phyloP scores from a whole-genome alignment of 2,329 filamentous ascomycete genomes.

The Epichloe elymi region DNA sequence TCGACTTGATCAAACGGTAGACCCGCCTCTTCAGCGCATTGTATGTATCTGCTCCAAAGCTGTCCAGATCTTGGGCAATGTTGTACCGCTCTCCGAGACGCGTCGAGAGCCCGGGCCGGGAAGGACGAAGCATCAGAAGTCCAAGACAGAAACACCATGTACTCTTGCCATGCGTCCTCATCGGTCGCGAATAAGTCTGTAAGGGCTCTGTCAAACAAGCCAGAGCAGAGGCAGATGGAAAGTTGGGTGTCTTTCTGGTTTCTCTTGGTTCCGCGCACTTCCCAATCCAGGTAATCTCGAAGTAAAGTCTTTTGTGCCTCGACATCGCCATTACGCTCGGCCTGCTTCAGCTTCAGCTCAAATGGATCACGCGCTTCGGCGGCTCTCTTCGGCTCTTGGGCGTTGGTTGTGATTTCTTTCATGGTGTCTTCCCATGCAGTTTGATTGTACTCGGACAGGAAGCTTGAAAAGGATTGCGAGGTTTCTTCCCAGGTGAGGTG shows the following conservation, averaged over 20 bases:
- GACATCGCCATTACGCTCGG: constrained; percentile 40
- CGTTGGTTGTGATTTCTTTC: constrained; percentile 50
- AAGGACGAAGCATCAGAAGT: constrained; percentile 25
- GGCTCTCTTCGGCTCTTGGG: constrained; percentile 52
- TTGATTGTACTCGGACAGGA: constrained; percentile 59
- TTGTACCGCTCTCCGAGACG: constrained; percentile 68
- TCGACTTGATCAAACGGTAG: constrained; percentile 71
- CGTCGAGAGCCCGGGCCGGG: constrained; percentile 42
- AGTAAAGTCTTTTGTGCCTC: constrained; percentile 39
- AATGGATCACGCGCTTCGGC: constrained; percentile 47
- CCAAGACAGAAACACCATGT: constrained; percentile 58
- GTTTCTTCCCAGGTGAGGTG: constrained; percentile 66
- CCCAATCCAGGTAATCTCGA: constrained; percentile 73
- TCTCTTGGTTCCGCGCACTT: constrained; percentile 47
- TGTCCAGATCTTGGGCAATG: constrained; percentile 90
- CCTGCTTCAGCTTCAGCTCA: constrained; percentile 52
- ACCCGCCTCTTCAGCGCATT: constrained; percentile 68
- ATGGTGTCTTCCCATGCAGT: constrained; percentile 62
- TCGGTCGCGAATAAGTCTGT: constrained; percentile 57
- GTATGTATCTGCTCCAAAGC: constrained; percentile 80
- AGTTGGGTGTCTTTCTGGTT: constrained; percentile 33
- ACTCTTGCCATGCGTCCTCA: constrained; percentile 70
- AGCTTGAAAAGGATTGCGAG: constrained; percentile 59
- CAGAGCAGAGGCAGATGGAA: constrained; percentile 39
- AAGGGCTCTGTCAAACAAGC: constrained; percentile 70